These are phyloP conservation scores for Haplosporangium sp. DNA, from an alignment of 371 early-diverging fungal species.

Conservation along the genomic window DNA sequence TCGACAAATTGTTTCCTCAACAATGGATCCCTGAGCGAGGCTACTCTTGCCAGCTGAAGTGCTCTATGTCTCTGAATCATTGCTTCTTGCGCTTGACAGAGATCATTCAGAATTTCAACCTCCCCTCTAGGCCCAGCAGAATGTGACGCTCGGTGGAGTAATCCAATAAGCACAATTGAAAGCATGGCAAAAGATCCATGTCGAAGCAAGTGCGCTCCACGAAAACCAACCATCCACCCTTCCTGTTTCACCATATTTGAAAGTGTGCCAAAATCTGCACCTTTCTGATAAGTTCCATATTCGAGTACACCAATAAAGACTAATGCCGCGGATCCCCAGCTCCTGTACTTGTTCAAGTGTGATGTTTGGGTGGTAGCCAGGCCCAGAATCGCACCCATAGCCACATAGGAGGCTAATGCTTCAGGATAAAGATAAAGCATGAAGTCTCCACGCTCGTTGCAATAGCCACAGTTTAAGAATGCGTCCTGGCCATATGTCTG, in stretches of 20 bases:
- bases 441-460: slow-evolving; percentile 32
- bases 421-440: slow-evolving; percentile 29
- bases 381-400: slow-evolving; percentile 39
- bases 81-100: slow-evolving; percentile 44
- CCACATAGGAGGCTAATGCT: slow-evolving; percentile 31
- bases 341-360: slow-evolving; percentile 34
- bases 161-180: slow-evolving; percentile 17
- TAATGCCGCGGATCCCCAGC: slow-evolving; percentile 38
- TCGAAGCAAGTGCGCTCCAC: slow-evolving; percentile 22
- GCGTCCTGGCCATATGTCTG: slow-evolving; percentile 43
- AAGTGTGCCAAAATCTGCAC: slow-evolving; percentile 10
- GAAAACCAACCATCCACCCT: slow-evolving; percentile 10
- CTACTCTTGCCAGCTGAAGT: slow-evolving; percentile 39
- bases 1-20: slow-evolving; percentile 50
- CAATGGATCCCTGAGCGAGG: slow-evolving; percentile 35
- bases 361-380: slow-evolving; percentile 43
- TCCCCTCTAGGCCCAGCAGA: slow-evolving; percentile 21
- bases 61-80: slow-evolving; percentile 48
- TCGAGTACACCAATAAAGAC: slow-evolving; percentile 21
- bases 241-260: slow-evolving; percentile 13
- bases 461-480: slow-evolving; percentile 38
- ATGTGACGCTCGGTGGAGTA: slow-evolving; percentile 21
- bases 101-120: slow-evolving; percentile 44
- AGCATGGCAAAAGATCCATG: slow-evolving; percentile 33
- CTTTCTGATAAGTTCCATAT: slow-evolving; percentile 18